Evolutionary conservation across 1,139 yeast species (phyloP), one percentile per base, ranked within the genome.

Genomic region (Yamadazyma triangularis): DNA sequence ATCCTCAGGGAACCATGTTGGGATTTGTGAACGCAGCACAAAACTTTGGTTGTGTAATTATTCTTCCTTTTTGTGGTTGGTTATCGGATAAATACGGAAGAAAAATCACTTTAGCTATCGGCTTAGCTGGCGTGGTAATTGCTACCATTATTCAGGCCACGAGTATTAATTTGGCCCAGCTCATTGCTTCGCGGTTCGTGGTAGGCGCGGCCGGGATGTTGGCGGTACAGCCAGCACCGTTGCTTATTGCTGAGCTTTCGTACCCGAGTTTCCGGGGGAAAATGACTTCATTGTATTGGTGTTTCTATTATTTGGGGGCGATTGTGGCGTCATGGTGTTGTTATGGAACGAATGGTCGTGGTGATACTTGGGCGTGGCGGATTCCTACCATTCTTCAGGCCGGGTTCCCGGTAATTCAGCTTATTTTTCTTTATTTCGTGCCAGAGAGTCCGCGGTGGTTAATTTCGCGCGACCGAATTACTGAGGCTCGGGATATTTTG

Each of bases 391-490:
- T 48, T 16, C 35, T 75, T 42, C 53, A 76, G 72, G 78, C 64
- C 69, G 29, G 81, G 77, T 27, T 71, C 80, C 9, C 51, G 18
- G 25, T 40, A 28, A 14, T 42, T 10, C 41, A 37, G 21, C 25
- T 37, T 12, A 12, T 35, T 28, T 30, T 27, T 10, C 45, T 77
- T 63, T 48, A 72, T 38, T 58, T 68, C 44, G 64, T 79, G 51
- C 87, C 87, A 16, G 88, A 81, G 48, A 75, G 86, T 11, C 88
- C 89, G 30, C 70, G 72, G 39, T 65, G 51, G 56, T 53, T 65
- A 40, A 52, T 65, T 29, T 50, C 64, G 12, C 57, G 56, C 19
- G 65, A 64, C 2, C 48, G 58, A 23, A 41, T 53, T 11, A 79
- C 77, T 8, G 72, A 73, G 51, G 78, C 73, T 22, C 61, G 80